phyloP scores from a whole-genome alignment of 2,329 filamentous ascomycete genomes.

The Botrytis fragariae region DNA sequence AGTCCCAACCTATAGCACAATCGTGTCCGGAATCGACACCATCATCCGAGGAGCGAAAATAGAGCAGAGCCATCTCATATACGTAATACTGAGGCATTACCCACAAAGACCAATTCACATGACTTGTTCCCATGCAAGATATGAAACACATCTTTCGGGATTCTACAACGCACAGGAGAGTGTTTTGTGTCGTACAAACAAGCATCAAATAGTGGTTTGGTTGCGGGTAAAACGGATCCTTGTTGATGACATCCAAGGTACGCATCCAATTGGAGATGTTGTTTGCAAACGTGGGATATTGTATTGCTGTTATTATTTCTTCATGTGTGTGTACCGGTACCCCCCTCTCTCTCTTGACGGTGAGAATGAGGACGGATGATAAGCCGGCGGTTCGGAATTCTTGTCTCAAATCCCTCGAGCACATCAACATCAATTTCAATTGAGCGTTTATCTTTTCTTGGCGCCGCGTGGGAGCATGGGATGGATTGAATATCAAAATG shows the following conservation, averaged over 20 bases:
- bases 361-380: neutral
- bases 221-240: slow-evolving; percentile 5
- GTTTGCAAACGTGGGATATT: neutral
- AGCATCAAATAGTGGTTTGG: neutral
- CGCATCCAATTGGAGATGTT: neutral
- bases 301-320: neutral
- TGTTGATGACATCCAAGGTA: slow-evolving; percentile 1
- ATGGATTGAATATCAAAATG: neutral
- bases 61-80: neutral
- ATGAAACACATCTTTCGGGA: neutral
- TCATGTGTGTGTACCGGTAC: neutral
- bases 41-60: neutral
- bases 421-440: neutral
- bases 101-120: slow-evolving; percentile 3
- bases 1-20: neutral
- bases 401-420: neutral
- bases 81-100: neutral
- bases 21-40: neutral
- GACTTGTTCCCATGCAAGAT: neutral
- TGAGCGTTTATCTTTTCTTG: neutral
- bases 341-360: neutral
- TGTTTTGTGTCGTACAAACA: neutral
- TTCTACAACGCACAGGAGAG: neutral
- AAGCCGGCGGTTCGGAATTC: neutral
- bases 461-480: slow-evolving; percentile 6